Evolutionary conservation across 1,139 yeast genomes (phyloP).

Genomic region (Yamadazyma trypodendri): DNA sequence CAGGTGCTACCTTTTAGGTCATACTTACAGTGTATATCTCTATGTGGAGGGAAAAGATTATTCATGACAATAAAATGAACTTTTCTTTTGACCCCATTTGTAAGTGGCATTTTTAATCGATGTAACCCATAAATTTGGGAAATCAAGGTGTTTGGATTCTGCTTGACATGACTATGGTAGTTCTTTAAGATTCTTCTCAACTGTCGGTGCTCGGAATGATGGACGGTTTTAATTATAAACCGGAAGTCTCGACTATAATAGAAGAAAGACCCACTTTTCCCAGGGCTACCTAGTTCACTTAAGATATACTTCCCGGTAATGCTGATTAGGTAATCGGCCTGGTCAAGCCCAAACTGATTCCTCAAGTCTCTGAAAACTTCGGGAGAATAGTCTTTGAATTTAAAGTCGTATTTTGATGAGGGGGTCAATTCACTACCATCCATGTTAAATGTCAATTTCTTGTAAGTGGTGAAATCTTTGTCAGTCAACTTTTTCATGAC

Average conservation of each 20-base stretch:
- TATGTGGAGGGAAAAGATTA: conserved; percentile 91
- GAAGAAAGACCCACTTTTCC: conserved; percentile 94
- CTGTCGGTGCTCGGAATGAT: conserved; percentile 87
- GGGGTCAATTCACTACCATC: conserved; percentile 91
- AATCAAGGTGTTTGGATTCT: conserved; percentile 82
- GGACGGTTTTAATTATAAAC: conserved; percentile 93
- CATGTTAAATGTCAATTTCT: conserved; percentile 82
- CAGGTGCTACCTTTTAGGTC: conserved; percentile 93
- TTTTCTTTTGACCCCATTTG: conserved; percentile 55
- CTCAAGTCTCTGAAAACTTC: conserved; percentile 89
- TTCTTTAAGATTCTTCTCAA: conserved; percentile 70
- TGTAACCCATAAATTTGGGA: conserved; percentile 96
- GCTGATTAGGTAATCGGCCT: conserved; percentile 92
- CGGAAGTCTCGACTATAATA: conserved; percentile 92
- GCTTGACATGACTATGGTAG: conserved; percentile 77
- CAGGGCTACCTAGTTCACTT: conserved; percentile 93
- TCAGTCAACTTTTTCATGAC: conserved; percentile 70
- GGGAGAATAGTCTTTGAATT: conserved; percentile 95
- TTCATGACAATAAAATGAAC: conserved; percentile 97
- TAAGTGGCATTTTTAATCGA: conserved; percentile 82
- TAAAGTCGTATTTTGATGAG: conserved; percentile 90
- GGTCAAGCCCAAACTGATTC: conserved; percentile 78
- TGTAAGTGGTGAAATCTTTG: conserved; percentile 66
- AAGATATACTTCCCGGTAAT: conserved; percentile 90
- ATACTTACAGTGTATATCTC: conserved; percentile 81